Conservation (phyloP, 129 eudicot species). For the Smallanthus sonchifolius region DNA sequence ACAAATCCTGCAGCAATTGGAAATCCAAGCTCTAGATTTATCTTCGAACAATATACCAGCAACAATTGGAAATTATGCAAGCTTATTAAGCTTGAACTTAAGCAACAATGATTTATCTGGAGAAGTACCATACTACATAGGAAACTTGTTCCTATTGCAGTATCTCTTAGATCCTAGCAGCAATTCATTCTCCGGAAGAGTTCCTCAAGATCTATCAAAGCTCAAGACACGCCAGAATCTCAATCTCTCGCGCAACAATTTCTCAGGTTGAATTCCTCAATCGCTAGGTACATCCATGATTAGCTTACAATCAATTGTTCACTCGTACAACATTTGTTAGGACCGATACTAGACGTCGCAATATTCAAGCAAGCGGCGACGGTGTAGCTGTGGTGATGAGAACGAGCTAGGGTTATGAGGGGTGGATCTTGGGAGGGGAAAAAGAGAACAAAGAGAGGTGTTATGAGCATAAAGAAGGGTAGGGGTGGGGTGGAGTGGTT, state of each 20-base stretch:
- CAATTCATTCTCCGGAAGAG: constrained; percentile 61
- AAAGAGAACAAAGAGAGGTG: no score
- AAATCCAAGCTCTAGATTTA: constrained; percentile 59
- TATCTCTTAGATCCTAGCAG: constrained; percentile 60
- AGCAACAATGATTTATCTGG: constrained; percentile 65
- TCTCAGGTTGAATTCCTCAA: constrained; percentile 63
- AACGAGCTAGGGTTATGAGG: no score
- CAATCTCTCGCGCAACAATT: constrained; percentile 73
- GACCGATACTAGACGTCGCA: constrained; percentile 46
- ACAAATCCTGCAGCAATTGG: constrained; percentile 44
- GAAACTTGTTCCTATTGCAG: constrained; percentile 46
- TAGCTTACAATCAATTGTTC: constrained; percentile 52
- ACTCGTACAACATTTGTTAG: constrained; percentile 69
- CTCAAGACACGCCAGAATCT: constrained; percentile 47
- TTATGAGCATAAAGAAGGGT: no score
- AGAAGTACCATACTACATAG: constrained; percentile 55
- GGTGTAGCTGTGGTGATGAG: no score
- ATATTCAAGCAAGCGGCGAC: constrained; percentile 44
- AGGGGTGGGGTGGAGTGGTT: no score
- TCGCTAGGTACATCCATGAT: constrained; percentile 52
- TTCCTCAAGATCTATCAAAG: constrained; percentile 57
- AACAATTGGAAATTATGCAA: constrained; percentile 44
- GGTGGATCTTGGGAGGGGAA: no score
- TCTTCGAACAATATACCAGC: constrained; percentile 66
- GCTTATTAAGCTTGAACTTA: constrained; percentile 46